These are phyloP conservation scores for Pseudevernia furfuracea DNA, from an alignment of 495 filamentous ascomycete species.

Conservation along the genomic window DNA sequence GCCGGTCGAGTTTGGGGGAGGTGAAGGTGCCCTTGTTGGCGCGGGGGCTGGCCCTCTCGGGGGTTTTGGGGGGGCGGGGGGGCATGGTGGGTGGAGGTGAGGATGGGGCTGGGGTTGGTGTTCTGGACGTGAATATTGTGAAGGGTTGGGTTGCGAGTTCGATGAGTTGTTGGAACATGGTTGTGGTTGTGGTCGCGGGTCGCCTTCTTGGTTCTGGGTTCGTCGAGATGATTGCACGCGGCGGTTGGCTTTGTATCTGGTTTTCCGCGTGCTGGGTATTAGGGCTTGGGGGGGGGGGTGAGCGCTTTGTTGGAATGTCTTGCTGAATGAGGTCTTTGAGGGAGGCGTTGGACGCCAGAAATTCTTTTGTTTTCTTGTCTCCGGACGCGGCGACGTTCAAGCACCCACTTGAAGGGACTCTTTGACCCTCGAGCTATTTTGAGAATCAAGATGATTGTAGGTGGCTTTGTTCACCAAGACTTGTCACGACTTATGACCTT, in stretches of 20 bases:
- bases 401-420: neutral
- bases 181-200: no score
- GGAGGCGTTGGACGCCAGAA: neutral
- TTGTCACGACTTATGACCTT: neutral
- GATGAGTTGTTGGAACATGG: neutral
- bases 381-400: neutral
- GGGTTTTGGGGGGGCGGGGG: neutral
- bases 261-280: neutral
- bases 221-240: neutral
- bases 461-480: neutral
- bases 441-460: neutral
- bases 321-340: neutral
- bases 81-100: neutral
- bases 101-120: neutral
- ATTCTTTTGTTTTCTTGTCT: neutral
- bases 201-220: neutral
- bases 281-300: no score
- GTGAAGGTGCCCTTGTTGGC: neutral
- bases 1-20: neutral
- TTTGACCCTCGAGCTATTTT: neutral
- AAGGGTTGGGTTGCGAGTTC: neutral
- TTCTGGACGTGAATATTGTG: neutral
- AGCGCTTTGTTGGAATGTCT: neutral
- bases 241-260: neutral
- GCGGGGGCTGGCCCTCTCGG: neutral